phyloP scores from a whole-genome alignment of 1,284 basidiomycete species.

The Amylostereum areolatum region DNA sequence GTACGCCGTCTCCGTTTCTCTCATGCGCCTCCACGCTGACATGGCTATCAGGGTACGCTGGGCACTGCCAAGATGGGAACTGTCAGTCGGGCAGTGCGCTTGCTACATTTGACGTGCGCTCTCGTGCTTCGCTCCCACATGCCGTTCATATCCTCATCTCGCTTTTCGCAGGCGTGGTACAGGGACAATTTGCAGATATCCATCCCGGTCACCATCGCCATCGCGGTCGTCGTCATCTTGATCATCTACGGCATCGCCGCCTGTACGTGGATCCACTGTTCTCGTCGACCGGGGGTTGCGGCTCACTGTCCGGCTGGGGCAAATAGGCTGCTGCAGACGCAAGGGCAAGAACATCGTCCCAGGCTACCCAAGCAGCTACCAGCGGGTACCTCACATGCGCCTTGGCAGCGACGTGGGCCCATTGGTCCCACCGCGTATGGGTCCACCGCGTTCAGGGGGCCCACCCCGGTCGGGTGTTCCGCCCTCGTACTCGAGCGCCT shows the following conservation, averaged over 20 bases:
- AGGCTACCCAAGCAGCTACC: background rate
- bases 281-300: constrained; percentile 21
- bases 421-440: too few relatives aligned
- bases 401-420: background rate
- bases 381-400: background rate
- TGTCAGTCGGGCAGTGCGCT: constrained; percentile 64
- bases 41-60: constrained; percentile 52
- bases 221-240: constrained; percentile 53
- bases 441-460: too few relatives aligned
- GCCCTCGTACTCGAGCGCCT: background rate
- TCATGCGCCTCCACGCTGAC: constrained; percentile 2
- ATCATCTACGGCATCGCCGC: constrained; percentile 31
- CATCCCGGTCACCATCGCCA: constrained; percentile 76
- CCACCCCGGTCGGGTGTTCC: too few relatives aligned
- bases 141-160: constrained; percentile 4
- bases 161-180: constrained; percentile 64
- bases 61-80: constrained; percentile 58
- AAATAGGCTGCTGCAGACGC: constrained; percentile 1
- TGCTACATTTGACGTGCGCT: constrained; percentile 54
- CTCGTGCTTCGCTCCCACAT: background rate
- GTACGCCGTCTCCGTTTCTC: constrained; percentile 29
- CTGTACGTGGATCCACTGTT: too few relatives aligned
- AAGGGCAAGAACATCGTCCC: background rate
- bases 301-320: background rate
- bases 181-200: constrained; percentile 72